These are phyloP conservation scores for Vanrija sp. DNA, from an alignment of 1,284 basidiomycete genomes.

Conservation along the genomic window DNA sequence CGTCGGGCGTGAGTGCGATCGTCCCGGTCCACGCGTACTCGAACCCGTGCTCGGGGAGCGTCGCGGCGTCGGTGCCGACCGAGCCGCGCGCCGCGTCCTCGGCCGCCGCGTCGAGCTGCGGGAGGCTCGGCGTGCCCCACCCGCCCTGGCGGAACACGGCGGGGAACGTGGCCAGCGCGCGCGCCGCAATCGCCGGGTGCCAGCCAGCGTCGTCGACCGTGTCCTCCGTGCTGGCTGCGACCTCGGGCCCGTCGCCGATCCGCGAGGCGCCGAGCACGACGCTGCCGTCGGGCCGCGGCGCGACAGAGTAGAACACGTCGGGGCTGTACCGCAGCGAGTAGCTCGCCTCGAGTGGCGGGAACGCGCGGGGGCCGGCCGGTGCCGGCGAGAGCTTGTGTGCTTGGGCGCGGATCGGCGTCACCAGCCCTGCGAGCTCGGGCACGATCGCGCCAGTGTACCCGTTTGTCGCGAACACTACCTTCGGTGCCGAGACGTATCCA, in stretches of 20 bases:
- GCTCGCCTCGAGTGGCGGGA: slow-evolving; percentile 23
- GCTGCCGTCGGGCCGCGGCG: slow-evolving; percentile 29
- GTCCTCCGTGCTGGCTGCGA: slow-evolving; percentile 8
- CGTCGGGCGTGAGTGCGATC: slow-evolving; percentile 38
- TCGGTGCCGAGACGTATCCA: slow-evolving; percentile 21
- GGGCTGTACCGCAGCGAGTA: slow-evolving; percentile 32
- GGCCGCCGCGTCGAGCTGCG: not conserved
- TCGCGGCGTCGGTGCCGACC: slow-evolving; percentile 4
- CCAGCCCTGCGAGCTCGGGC: slow-evolving; percentile 25
- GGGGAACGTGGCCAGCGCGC: slow-evolving; percentile 13
- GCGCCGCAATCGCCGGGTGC: slow-evolving; percentile 12
- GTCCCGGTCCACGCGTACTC: slow-evolving; percentile 41
- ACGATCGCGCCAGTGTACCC: slow-evolving; percentile 26
- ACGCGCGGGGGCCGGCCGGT: slow-evolving; percentile 18
- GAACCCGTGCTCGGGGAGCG: slow-evolving; percentile 17
- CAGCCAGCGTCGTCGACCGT: slow-evolving; percentile 29
- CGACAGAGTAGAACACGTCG: slow-evolving; percentile 37
- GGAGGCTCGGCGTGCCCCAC: slow-evolving; percentile 9
- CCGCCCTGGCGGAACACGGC: slow-evolving; percentile 24
- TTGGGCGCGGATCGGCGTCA: slow-evolving; percentile 32
- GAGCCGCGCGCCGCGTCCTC: slow-evolving; percentile 1
- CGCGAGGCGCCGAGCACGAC: slow-evolving; percentile 35
- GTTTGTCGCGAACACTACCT: slow-evolving; percentile 35
- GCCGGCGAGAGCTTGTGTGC: slow-evolving; percentile 29
- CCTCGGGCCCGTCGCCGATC: not conserved